phyloP scores from a whole-genome alignment of 306 rosid species.

The Quercus berberidifolia region DNA sequence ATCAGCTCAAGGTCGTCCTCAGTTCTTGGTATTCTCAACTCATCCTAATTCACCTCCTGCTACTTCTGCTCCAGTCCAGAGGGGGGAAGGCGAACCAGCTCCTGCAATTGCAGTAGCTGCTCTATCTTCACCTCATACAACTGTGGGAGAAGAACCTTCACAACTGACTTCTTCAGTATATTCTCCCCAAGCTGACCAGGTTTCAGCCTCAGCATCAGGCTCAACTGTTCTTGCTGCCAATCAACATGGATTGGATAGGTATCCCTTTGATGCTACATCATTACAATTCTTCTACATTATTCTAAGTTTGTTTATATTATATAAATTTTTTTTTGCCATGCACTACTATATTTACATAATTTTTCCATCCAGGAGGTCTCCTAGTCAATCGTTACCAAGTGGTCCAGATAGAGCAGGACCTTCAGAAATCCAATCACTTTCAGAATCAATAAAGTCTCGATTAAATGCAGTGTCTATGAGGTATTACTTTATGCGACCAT shows the following conservation, averaged over 20 bases:
- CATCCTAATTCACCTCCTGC: constrained; percentile 64
- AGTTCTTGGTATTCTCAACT: constrained; percentile 72
- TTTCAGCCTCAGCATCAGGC: constrained; percentile 65
- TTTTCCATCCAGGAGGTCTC: constrained; percentile 44
- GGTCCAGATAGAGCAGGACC: constrained; percentile 93
- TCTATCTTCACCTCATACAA: constrained; percentile 35
- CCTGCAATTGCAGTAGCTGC: constrained; percentile 43
- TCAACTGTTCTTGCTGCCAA: constrained; percentile 34
- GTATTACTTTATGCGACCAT: constrained; percentile 30
- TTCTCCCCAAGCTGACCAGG: constrained; percentile 43
- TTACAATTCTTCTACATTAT: constrained; percentile 2
- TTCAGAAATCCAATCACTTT: constrained; percentile 84
- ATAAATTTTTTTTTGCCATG: background rate
- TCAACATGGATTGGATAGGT: constrained; percentile 46
- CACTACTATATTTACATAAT: constrained; percentile 1
- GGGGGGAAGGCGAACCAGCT: constrained; percentile 59
- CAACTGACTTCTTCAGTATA: constrained; percentile 38
- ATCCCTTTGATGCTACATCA: constrained; percentile 46
- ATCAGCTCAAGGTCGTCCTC: constrained; percentile 88
- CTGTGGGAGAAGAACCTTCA: constrained; percentile 57
- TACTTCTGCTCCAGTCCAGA: constrained; percentile 57
- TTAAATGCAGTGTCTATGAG: constrained; percentile 81
- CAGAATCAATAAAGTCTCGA: constrained; percentile 82
- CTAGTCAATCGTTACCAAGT: constrained; percentile 61
- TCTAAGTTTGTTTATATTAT: background rate